phyloP scores from a whole-genome alignment of 2,329 filamentous ascomycete species.

The Fusarium scirpi region DNA sequence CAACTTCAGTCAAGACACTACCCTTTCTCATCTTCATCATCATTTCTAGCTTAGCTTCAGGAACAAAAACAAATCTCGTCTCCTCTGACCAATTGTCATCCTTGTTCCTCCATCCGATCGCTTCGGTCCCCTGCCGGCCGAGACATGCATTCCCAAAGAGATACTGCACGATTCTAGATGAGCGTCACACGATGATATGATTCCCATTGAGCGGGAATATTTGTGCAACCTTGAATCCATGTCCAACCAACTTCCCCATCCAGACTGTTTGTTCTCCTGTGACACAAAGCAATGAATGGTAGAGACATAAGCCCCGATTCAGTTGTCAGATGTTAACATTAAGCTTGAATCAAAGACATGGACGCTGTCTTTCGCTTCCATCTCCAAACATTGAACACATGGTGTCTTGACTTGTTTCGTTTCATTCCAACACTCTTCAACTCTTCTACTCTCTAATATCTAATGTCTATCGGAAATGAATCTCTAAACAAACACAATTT shows the following conservation, averaged over 20 bases:
- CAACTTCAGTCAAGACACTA: background rate
- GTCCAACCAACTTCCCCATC: constrained; percentile 13
- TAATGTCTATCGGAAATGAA: background rate
- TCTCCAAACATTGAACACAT: constrained; percentile 18
- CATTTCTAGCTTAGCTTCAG: background rate
- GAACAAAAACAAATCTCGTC: constrained; percentile 30
- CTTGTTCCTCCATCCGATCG: constrained; percentile 17
- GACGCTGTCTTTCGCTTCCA: constrained; percentile 35
- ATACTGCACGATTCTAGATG: constrained; percentile 14
- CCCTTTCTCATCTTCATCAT: background rate
- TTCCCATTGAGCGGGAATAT: constrained; percentile 13
- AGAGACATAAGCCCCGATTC: constrained; percentile 6
- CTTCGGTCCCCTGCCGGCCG: constrained; percentile 40
- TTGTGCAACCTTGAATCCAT: constrained; percentile 8
- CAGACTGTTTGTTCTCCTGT: constrained; percentile 27
- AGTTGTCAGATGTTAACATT: constrained; percentile 4
- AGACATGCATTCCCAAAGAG: constrained; percentile 38
- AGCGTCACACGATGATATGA: constrained; percentile 20
- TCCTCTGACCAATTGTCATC: constrained; percentile 38
- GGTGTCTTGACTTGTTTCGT: constrained; percentile 25
- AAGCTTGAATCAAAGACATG: constrained; percentile 36
- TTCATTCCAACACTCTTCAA: background rate
- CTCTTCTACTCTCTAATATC: background rate
- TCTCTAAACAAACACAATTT: constrained; percentile 17
- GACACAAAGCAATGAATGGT: constrained; percentile 1